phyloP scores from a whole-genome alignment of 1,284 basidiomycete species.

The Pseudozyma thailandica region DNA sequence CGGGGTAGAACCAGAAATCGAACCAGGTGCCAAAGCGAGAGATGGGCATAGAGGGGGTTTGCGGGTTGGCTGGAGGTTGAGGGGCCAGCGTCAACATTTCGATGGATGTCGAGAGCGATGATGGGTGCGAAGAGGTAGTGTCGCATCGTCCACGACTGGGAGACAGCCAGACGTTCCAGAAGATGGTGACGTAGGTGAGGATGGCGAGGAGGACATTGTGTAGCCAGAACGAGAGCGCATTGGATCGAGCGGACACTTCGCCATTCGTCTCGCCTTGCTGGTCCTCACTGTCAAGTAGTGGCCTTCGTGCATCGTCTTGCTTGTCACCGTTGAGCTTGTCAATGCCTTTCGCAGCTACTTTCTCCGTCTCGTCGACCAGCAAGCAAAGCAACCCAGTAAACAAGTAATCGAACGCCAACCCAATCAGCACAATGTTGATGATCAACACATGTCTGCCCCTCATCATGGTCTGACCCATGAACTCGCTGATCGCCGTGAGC shows the following conservation, averaged over 20 bases:
- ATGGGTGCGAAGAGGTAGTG: not conserved
- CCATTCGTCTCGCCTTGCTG: not conserved
- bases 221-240: constrained; percentile 31
- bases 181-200: constrained; percentile 39
- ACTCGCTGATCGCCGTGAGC: constrained; percentile 43
- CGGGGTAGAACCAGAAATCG: constrained; percentile 49
- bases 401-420: constrained; percentile 51
- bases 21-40: constrained; percentile 34
- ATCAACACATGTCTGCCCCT: constrained; percentile 13
- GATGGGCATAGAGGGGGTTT: not conserved
- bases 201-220: constrained; percentile 29
- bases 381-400: constrained; percentile 40
- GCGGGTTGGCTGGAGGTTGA: not conserved
- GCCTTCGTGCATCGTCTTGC: not conserved
- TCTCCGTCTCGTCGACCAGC: constrained; percentile 20
- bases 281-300: not conserved
- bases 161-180: constrained; percentile 50
- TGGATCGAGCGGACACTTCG: constrained; percentile 9
- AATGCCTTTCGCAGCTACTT: constrained; percentile 7
- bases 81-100: constrained; percentile 12
- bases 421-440: constrained; percentile 51
- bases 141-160: constrained; percentile 34
- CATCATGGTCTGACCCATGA: constrained; percentile 29
- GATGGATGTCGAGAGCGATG: not conserved
- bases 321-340: constrained; percentile 6